Evolutionary conservation across 805 yeast species (phyloP), one percentile per base, ranked within the genome.

Genomic region (Clavispora santaluciae): DNA sequence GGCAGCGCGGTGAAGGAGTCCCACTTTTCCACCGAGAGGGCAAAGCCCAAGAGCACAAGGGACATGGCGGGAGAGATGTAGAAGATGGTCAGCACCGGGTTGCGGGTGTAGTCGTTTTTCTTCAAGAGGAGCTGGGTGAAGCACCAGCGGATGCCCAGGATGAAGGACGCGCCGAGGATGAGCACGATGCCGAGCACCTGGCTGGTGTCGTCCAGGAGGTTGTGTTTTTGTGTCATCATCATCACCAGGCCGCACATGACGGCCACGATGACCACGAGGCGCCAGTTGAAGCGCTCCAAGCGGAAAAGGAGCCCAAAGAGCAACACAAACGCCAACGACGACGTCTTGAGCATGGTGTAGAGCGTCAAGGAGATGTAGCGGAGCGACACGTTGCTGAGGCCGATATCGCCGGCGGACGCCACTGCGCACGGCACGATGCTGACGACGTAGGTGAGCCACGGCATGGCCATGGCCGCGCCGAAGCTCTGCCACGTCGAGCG

Each of bases 111-210:
- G 21, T 68, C 70, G 48, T 79, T 80, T 33, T 68, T 72, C 49
- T 76, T 83, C 37, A 93, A 66, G 25, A 91, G 71, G 17, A 93
- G 60, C 57, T 93, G 98, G 1, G 98, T 89, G 46, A 90, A 76
- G 1, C 95, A 91, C 99, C 99, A 93, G 48, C 99, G 75, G 38
- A 93, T 66, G 0, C 99, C 99, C 12, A 93, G 82, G 65, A 88
- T 75, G 57, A 84, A 74, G 2, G 95, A 79, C 4, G 96, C 90
- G 2, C 76, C 64, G 22, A 93, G 64, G 1, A 91, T 97, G 21
- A 89, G 64, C 2, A 79, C 39, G 17, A 88, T 79, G 2, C 99
- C 98, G 2, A 82, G 10, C 26, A 46, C 55, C 41, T 42, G 62
- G 43, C 44, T 41, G 36, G 48, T 50, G 9, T 51, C 44, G 22